Evolutionary conservation across 2,329 filamentous ascomycete genomes (phyloP), one percentile per base, ranked within the genome.

Genomic region (Alternaria infectoria): DNA sequence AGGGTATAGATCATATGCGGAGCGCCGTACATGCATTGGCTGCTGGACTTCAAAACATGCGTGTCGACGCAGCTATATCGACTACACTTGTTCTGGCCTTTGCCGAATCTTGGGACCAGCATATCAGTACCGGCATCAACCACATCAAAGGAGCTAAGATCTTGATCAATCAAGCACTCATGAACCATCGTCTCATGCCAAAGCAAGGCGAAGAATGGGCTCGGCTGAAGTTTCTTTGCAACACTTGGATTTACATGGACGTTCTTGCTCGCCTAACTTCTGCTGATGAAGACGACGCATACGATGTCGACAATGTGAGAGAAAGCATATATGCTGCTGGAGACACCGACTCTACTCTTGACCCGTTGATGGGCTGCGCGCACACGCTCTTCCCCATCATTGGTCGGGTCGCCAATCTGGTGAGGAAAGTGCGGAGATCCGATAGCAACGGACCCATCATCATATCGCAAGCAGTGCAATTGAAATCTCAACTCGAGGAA

Each of bases 211-310:
- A 78, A 21, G 77, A 79, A 50, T 74, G 75, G 67, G 80, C 83
- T 43, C 81, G 88, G 8, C 80, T 92, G 23, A 87, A 87, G 59
- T 92, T 92, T 69, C 81, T 92, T 17, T 90, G 88, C 79, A 91
- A 91, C 72, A 88, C 87, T 5, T 92, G 89, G 88, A 84, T 91
- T 8, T 92, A 92, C 71, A 90, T 91, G 86, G 89, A 91, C 74
- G 90, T 92, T 26, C 89, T 92, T 65, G 87, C 90, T 23, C 86
- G 89, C 13, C 80, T 92, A 52, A 91, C 89, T 0, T 89, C 89
- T 4, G 79, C 87, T 4, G 86, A 88, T 61, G 84, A 86, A 36
- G 86, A 87, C 23, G 86, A 87, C 12, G 83, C 82, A 4, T 83
- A 83, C 50, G 85, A 88, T 69, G 86, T 88, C 59, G 79, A 81